Conservation (phyloP, 352 stramenopile species). For the Phytophthora foliorum region DNA sequence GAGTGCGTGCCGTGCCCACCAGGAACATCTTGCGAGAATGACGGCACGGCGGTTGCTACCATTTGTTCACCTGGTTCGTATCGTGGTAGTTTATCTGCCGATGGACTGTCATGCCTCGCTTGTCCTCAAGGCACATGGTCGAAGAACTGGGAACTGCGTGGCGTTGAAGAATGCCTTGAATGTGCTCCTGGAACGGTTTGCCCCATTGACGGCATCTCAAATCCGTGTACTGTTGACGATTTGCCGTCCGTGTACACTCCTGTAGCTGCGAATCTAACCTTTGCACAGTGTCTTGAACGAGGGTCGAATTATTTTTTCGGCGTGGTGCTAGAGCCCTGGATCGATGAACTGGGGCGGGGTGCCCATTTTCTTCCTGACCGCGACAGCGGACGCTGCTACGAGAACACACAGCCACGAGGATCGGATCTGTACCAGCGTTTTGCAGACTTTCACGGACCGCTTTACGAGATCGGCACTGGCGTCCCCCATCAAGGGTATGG, state of each 20-base stretch:
- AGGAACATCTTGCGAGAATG: slow-evolving; percentile 92
- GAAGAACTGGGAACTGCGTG: slow-evolving; percentile 98
- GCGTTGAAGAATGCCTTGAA: slow-evolving; percentile 93
- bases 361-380: slow-evolving; percentile 91
- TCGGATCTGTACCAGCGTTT: slow-evolving; percentile 95
- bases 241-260: slow-evolving; percentile 94
- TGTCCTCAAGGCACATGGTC: slow-evolving; percentile 97
- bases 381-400: slow-evolving; percentile 92
- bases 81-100: slow-evolving; percentile 81
- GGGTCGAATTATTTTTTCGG: slow-evolving; percentile 93
- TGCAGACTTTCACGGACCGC: slow-evolving; percentile 94
- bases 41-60: slow-evolving; percentile 88
- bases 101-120: slow-evolving; percentile 91
- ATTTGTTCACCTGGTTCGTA: slow-evolving; percentile 96
- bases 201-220: slow-evolving; percentile 95
- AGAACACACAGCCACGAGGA: slow-evolving; percentile 91
- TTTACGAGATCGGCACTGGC: slow-evolving; percentile 92
- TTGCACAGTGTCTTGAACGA: slow-evolving; percentile 90
- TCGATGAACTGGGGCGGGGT: slow-evolving; percentile 93
- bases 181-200: slow-evolving; percentile 95
- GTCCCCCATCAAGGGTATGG: slow-evolving; percentile 96
- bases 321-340: slow-evolving; percentile 96
- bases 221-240: slow-evolving; percentile 93
- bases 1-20: slow-evolving; percentile 94
- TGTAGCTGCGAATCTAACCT: slow-evolving; percentile 84